Base-by-base conservation (phyloP, 2,329 filamentous ascomycete genomes). In the Purpureocillium takamizusanense region DNA sequence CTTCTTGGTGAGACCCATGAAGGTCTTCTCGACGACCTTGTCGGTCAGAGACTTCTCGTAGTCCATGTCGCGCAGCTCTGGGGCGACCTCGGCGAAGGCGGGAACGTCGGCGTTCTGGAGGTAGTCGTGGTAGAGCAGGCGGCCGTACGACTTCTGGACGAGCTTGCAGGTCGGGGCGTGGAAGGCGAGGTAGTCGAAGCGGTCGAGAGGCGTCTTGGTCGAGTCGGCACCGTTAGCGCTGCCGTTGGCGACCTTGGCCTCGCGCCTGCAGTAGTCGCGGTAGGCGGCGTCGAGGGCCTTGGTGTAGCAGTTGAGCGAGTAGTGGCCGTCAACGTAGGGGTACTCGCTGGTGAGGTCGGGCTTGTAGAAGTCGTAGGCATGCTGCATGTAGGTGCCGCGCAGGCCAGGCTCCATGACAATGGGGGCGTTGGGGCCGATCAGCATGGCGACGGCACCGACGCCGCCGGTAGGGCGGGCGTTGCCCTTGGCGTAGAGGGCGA, bases 331-430 rank as follows among this genome's bases (percentile, higher is more conserved):
- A 42, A 90, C 85, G 56, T 86, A 81, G 47, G 85, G 85, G 68
- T 90, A 90, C 67, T 90, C 85, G 74, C 81, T 86, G 55, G 84
- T 84, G 49, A 90, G 70, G 63, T 90, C 85, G 54, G 85, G 84
- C 79, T 90, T 90, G 78, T 87, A 90, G 63, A 90, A 90, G 63
- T 90, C 85, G 64, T 90, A 92, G 52, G 81, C 81, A 66, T 90
- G 85, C 62, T 81, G 73, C 79, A 89, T 82, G 70, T 86, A 87
- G 53, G 72, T 81, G 57, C 82, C 85, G 55, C 85, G 81, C 57
- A 88, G 76, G 57, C 86, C 86, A 37, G 85, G 78, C 66, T 90
- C 85, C 48, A 83, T 69, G 44, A 81, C 83, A 46, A 90, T 67
- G 40, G 84, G 84, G 37, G 85, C 85, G 56, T 89, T 69, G 42